Percentiles rank a stretch among this genome's conserved stretches.
phyloP scores from a whole-genome alignment of 2,329 filamentous ascomycete genomes.

The Neonectria hederae region DNA sequence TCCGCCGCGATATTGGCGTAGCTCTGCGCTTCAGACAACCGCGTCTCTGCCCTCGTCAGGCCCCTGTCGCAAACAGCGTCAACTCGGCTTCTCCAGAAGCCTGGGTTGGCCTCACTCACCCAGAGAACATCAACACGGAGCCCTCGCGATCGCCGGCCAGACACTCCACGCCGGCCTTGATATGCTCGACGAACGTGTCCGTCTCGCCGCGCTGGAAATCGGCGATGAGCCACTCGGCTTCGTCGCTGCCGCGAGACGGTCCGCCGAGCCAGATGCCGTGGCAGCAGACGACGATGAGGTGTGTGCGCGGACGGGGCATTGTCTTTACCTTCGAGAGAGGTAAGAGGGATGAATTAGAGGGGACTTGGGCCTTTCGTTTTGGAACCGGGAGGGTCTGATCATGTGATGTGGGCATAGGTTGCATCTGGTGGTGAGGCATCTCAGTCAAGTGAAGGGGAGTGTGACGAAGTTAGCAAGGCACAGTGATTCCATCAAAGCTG shows the following conservation, averaged over 20 bases:
- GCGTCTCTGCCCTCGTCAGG: conserved; percentile 67
- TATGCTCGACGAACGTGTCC: conserved; percentile 80
- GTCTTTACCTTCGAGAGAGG: not conserved
- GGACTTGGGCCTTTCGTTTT: not conserved
- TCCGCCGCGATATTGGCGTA: conserved; percentile 65
- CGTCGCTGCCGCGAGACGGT: conserved; percentile 59
- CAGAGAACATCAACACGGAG: conserved; percentile 75
- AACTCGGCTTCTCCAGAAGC: not conserved
- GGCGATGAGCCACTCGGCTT: conserved; percentile 77
- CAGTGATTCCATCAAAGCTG: not conserved
- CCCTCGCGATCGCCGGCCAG: conserved; percentile 55
- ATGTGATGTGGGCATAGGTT: conserved; percentile 36
- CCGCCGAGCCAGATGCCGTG: conserved; percentile 81
- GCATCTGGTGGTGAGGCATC: not conserved
- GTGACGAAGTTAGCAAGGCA: not conserved
- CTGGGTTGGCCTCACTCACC: conserved; percentile 56
- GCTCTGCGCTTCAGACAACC: conserved; percentile 68
- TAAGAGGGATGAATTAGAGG: not conserved
- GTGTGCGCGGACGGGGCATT: conserved; percentile 46
- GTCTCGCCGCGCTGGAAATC: conserved; percentile 82
- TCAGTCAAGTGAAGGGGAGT: not conserved
- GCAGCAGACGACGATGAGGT: conserved; percentile 84
- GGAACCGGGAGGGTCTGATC: conserved; percentile 36
- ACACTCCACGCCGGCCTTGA: conserved; percentile 68
- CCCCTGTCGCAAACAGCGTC: conserved; percentile 55